A percentile compares a stretch with the other conserved stretches of the same genome.
These are phyloP conservation scores for Phanerochaete carnosa DNA, from an alignment of 768 basidiomycete genomes.

Conservation along the genomic window DNA sequence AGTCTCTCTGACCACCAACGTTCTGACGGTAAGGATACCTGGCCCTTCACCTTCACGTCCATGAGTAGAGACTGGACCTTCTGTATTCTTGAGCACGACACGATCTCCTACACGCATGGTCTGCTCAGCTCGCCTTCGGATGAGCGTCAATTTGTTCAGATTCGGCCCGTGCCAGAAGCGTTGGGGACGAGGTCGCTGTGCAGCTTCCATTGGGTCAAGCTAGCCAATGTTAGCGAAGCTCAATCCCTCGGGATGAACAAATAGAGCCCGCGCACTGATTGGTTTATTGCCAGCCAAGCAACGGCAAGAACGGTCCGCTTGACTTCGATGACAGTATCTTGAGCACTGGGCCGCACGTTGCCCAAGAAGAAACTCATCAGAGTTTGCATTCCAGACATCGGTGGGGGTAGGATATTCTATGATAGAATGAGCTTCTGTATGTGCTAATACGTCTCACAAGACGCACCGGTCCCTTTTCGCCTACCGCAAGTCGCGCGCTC, in stretches of 20 bases:
- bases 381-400: conserved; percentile 40
- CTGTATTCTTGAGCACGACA: conserved; percentile 52
- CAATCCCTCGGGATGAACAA: not conserved
- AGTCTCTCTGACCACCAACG: conserved; percentile 67
- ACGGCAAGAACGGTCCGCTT: conserved; percentile 78
- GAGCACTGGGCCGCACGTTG: conserved; percentile 36
- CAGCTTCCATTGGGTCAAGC: conserved; percentile 59
- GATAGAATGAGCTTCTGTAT: not conserved
- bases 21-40: conserved; percentile 48
- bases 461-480: conserved; percentile 71
- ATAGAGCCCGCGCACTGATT: conserved; percentile 51
- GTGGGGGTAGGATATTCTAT: conserved; percentile 62
- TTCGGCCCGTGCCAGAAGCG: conserved; percentile 73
- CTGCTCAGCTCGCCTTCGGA: conserved; percentile 56
- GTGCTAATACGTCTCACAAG: not conserved
- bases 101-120: conserved; percentile 75
- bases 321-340: conserved; percentile 68
- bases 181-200: conserved; percentile 59
- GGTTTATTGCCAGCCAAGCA: conserved; percentile 86
- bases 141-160: conserved; percentile 57
- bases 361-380: conserved; percentile 46
- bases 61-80: conserved; percentile 57
- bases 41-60: conserved; percentile 44
- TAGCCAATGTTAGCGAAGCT: conserved; percentile 24
- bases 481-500: conserved; percentile 69